Conservation (phyloP, 2,329 filamentous ascomycete species). For the Rutstroemia sp. region DNA sequence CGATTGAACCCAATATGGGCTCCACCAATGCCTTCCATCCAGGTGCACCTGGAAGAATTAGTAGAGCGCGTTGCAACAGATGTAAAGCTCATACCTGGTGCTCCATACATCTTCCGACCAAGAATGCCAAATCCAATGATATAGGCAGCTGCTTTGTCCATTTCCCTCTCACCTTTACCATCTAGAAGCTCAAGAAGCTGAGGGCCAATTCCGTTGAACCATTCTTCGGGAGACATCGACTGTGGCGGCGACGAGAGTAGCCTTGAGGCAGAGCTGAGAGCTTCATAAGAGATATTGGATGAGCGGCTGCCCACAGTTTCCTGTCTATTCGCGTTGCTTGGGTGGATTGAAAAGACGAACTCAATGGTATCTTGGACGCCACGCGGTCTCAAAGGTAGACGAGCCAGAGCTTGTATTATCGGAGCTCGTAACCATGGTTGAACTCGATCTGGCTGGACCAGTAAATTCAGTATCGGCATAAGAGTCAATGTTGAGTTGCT, state of each 20-base stretch:
- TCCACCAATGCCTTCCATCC: conserved; percentile 58
- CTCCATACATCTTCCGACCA: conserved; percentile 54
- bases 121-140: conserved; percentile 61
- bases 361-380: conserved; percentile 63
- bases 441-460: conserved; percentile 53
- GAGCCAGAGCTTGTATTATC: conserved; percentile 50
- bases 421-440: conserved; percentile 52
- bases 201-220: conserved; percentile 52
- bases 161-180: conserved; percentile 48
- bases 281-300: conserved; percentile 60
- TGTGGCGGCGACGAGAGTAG: conserved; percentile 54
- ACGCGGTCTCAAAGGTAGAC: conserved; percentile 51
- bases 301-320: conserved; percentile 36
- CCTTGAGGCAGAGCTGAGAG: conserved; percentile 54
- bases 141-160: conserved; percentile 52
- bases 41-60: conserved; percentile 36
- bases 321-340: conserved; percentile 29
- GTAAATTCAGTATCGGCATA: conserved; percentile 52
- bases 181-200: conserved; percentile 58
- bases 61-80: background rate
- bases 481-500: conserved; percentile 45
- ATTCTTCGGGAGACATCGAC: conserved; percentile 45
- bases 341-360: conserved; percentile 63
- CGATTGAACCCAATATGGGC: conserved; percentile 47
- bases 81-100: conserved; percentile 42